Percentiles rank a stretch among this genome's conserved stretches.
These are phyloP conservation scores for Trichoderma afroharzianum DNA, from an alignment of 2,329 filamentous ascomycete genomes.

Conservation along the genomic window DNA sequence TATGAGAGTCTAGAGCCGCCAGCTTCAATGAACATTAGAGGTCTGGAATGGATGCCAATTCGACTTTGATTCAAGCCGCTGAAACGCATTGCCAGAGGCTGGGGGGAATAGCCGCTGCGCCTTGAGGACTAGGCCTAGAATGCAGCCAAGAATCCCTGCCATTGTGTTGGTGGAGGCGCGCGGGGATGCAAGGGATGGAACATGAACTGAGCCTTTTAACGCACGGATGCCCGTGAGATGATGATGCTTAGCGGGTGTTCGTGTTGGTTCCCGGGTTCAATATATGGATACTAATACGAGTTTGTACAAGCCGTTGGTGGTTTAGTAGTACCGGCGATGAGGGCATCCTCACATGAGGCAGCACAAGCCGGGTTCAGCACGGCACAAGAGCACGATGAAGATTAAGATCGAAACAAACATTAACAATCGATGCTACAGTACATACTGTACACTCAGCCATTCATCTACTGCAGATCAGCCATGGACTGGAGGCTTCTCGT, in stretches of 20 bases:
- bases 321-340: background rate
- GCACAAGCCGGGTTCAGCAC: background rate
- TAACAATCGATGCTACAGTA: background rate
- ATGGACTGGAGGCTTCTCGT: background rate
- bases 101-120: background rate
- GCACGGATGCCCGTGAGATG: background rate
- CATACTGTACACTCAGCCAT: background rate
- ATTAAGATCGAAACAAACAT: background rate
- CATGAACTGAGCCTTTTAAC: background rate
- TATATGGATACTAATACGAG: background rate
- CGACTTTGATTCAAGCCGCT: background rate
- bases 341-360: background rate
- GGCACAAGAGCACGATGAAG: background rate
- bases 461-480: background rate
- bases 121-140: background rate
- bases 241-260: background rate
- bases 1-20: background rate
- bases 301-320: background rate
- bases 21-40: background rate
- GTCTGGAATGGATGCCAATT: background rate
- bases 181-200: background rate
- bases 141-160: background rate
- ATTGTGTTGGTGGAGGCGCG: background rate
- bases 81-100: background rate
- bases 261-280: background rate